phyloP scores from a whole-genome alignment of 768 basidiomycete species.

The Mrakia blollopis region DNA sequence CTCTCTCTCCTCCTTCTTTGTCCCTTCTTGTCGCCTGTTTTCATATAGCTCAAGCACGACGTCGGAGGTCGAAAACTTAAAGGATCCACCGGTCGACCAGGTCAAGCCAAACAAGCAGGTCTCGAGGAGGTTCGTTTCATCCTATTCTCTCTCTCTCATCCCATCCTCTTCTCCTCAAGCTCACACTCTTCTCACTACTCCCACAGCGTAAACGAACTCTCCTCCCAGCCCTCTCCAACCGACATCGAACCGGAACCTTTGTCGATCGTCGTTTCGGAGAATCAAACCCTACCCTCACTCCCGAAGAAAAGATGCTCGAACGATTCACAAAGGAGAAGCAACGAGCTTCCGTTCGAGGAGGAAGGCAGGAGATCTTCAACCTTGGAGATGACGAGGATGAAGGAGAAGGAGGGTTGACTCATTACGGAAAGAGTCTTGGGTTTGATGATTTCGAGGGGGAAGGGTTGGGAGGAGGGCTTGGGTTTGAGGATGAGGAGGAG shows the following conservation, averaged over 20 bases:
- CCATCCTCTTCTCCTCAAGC: neutral
- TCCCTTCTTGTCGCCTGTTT: no score
- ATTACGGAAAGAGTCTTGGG: slow-evolving; percentile 26
- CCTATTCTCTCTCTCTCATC: neutral
- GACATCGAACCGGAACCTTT: slow-evolving; percentile 72
- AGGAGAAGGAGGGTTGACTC: slow-evolving; percentile 34
- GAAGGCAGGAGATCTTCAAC: slow-evolving; percentile 71
- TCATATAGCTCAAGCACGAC: slow-evolving; percentile 54
- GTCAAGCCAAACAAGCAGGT: slow-evolving; percentile 82
- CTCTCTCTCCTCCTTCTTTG: neutral
- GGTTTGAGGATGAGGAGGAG: slow-evolving; percentile 32
- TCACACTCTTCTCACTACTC: neutral
- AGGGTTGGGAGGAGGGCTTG: slow-evolving; percentile 35
- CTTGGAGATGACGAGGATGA: slow-evolving; percentile 61
- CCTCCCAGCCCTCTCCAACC: slow-evolving; percentile 78
- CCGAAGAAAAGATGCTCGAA: slow-evolving; percentile 95
- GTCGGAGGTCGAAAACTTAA: slow-evolving; percentile 83
- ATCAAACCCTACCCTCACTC: slow-evolving; percentile 81
- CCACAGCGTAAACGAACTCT: slow-evolving; percentile 76
- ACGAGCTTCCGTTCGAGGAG: slow-evolving; percentile 40
- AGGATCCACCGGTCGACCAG: slow-evolving; percentile 74
- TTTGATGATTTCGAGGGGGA: slow-evolving; percentile 31
- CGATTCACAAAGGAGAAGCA: slow-evolving; percentile 90
- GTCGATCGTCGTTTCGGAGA: slow-evolving; percentile 95
- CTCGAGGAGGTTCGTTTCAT: slow-evolving; percentile 67